Evolutionary conservation across 805 yeast species (phyloP), one percentile per base, ranked within the genome.

Genomic region (Kurtzmaniella fragi): DNA sequence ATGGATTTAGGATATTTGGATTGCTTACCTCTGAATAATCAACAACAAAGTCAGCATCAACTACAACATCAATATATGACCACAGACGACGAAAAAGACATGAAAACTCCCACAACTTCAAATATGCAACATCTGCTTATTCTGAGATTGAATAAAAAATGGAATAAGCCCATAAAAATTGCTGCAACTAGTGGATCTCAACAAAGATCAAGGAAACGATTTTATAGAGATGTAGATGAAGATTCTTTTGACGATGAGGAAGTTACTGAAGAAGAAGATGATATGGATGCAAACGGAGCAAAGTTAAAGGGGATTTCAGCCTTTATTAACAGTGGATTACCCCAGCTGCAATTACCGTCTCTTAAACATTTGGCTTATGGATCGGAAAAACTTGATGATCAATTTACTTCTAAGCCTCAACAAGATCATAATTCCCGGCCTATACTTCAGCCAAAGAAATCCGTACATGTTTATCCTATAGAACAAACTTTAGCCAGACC

Each of bases 81-180:
- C 31, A 41, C 4, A 33, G 25, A 20, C 37, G 30, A 12, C 32
- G 32, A 11, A 17, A 32, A 35, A 27, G 27, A 35, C 14, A 42
- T 40, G 26, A 43, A 44, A 6, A 29, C 44, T 14, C 29, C 40
- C 28, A 42, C 45, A 4, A 47, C 62, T 8, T 42, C 60, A 16
- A 49, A 43, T 8, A 59, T 55, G 31, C 70, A 64, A 40, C 62
- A 61, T 44, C 55, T 56, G 39, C 50, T 64, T 32, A 57, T 68
- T 14, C 50, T 53, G 17, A 52, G 63, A 44, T 50, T 67, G 25
- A 68, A 68, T 43, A 57, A 59, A 35, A 65, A 62, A 40, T 68
- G 73, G 73, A 68, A 63, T 46, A 61, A 61, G 38, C 44, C 65
- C 3, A 42, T 50, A 20, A 20, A 20, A 20, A 20, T 20, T 20